These are phyloP conservation scores for Naganishia cerealis DNA, from an alignment of 1,284 basidiomycete genomes.

Conservation along the genomic window DNA sequence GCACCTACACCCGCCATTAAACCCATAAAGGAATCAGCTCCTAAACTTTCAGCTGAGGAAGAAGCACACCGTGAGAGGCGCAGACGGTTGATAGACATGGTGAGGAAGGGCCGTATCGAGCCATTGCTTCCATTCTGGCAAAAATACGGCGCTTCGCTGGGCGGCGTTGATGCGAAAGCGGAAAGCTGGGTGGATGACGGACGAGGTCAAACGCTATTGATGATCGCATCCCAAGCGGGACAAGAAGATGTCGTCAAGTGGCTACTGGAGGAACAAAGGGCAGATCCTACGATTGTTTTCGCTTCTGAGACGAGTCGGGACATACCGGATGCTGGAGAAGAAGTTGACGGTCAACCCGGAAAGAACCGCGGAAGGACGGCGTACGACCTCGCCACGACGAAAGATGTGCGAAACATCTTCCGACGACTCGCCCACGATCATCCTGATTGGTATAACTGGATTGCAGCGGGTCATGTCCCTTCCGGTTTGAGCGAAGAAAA, in stretches of 20 bases:
- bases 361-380: slow-evolving; percentile 61
- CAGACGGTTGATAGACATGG: slow-evolving; percentile 80
- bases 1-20: slow-evolving; percentile 41
- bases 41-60: slow-evolving; percentile 73
- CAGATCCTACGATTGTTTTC: slow-evolving; percentile 76
- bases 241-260: slow-evolving; percentile 75
- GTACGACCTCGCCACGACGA: slow-evolving; percentile 78
- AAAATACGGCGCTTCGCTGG: slow-evolving; percentile 66
- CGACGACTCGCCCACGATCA: slow-evolving; percentile 76
- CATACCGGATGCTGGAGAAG: slow-evolving; percentile 24
- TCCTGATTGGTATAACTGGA: slow-evolving; percentile 89
- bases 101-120: slow-evolving; percentile 77
- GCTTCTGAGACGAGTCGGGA: slow-evolving; percentile 51
- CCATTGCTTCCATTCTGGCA: slow-evolving; percentile 77
- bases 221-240: slow-evolving; percentile 70
- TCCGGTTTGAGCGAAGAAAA: slow-evolving; percentile 79
- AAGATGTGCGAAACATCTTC: slow-evolving; percentile 78
- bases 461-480: slow-evolving; percentile 75
- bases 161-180: slow-evolving; percentile 63
- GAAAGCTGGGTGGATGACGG: slow-evolving; percentile 56
- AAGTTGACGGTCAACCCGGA: slow-evolving; percentile 38
- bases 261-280: slow-evolving; percentile 75
- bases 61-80: slow-evolving; percentile 73
- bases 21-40: slow-evolving; percentile 55
- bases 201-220: slow-evolving; percentile 67